Base-by-base conservation (phyloP, 179 eudicot genomes). In the Silene noctiflora region DNA sequence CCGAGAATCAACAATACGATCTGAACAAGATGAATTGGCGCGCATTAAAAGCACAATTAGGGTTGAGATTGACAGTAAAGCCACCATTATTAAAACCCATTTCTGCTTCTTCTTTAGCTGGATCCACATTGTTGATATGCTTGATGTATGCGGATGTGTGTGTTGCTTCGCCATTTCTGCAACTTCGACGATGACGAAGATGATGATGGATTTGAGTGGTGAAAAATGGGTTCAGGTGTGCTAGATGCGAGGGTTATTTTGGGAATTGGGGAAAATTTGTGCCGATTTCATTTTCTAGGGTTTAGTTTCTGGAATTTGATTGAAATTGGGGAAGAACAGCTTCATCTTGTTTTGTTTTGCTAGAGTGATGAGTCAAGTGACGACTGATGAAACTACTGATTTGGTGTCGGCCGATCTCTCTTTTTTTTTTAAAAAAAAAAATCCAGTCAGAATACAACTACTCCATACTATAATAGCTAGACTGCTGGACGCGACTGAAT, bases 1-100 rank as follows among this genome's bases (percentile, higher is more conserved):
- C 20, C 59, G 53, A 14, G 68, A 71, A 62, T 72, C 71, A 4
- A 72, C 22, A 11, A 46, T 29, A 0, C 81, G 78, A 78, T 74
- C 82, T 7, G 75, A 64, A 14, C 83, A 83, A 31, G 84, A 78
- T 42, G 80, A 72, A n/a, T 72, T 48, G 14, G 85, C 83, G 31
- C 86, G 82, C 65, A 83, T 68, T 14, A 86, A 59, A 20, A 86
- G 61, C 0, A 83, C 79, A 72, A 86, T 79, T 75, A 86, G 72
- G 27, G 86, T 86, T 17, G 88, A 83, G 39, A 86, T 63, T n/a
- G 86, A 86, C 56, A 86, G 78, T 0, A 86, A 24, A 17, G 78
- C 83, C 17, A 86, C 68, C 44, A 79, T 68, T 69, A 76, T 44
- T 1, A 86, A 60, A 11, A 79, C 9, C 88, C 86, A 86, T 72